phyloP scores from a whole-genome alignment of 768 basidiomycete species.

The Omphalotus guepiniiformis region DNA sequence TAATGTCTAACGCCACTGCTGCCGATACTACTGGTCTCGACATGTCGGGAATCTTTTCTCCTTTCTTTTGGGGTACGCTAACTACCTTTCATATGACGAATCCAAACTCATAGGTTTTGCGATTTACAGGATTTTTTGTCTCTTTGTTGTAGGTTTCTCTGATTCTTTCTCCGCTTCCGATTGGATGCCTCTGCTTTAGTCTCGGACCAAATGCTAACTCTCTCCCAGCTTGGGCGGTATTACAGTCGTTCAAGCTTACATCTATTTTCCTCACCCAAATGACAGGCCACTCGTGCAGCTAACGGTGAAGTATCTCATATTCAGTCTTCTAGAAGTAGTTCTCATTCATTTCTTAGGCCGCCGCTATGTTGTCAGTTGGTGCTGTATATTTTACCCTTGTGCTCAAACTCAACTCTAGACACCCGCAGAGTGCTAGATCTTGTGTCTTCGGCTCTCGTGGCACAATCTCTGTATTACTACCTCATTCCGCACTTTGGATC shows the following conservation, averaged over 20 bases:
- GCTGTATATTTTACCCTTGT: not conserved
- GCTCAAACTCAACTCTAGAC: not conserved
- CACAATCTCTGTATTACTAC: slow-evolving; percentile 43
- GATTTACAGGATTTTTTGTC: slow-evolving; percentile 1
- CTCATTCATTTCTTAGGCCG: slow-evolving; percentile 9
- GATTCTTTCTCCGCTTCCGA: not conserved
- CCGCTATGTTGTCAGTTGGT: slow-evolving; percentile 14
- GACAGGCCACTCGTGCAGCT: slow-evolving; percentile 26
- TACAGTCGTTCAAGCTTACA: slow-evolving; percentile 36
- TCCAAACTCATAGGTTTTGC: not conserved
- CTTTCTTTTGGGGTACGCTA: slow-evolving; percentile 7
- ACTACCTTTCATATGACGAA: not conserved
- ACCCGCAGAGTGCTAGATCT: slow-evolving; percentile 29
- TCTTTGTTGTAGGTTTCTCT: slow-evolving; percentile 1
- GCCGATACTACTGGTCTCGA: slow-evolving; percentile 5
- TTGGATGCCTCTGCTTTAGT: not conserved
- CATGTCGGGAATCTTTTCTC: slow-evolving; percentile 3
- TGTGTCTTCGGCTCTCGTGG: slow-evolving; percentile 33
- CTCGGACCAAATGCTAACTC: too few species aligned
- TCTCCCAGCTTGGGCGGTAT: slow-evolving; percentile 38
- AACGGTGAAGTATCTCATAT: slow-evolving; percentile 20
- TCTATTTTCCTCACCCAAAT: slow-evolving; percentile 30
- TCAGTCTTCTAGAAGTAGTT: not conserved
- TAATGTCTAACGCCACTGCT: not conserved
- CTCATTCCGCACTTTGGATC: slow-evolving; percentile 42